Conservation (phyloP, 805 yeast species). For the Pichia heedii region DNA sequence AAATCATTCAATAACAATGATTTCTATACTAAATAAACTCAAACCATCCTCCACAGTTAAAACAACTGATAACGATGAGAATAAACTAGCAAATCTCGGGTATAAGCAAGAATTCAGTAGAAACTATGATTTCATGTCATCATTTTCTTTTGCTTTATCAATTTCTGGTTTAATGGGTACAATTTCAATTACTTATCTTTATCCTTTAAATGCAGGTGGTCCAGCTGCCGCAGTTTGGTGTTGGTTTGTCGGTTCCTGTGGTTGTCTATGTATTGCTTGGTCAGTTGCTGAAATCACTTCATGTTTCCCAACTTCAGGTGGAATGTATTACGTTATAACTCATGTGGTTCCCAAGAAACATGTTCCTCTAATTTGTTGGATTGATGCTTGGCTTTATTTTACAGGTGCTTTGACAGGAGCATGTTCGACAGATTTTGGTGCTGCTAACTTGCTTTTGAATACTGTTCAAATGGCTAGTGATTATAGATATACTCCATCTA, state of each 20-base stretch:
- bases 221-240: slow-evolving; percentile 59
- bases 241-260: slow-evolving; percentile 47
- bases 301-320: slow-evolving; percentile 46
- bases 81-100: slow-evolving; percentile 36
- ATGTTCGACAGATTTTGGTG: slow-evolving; percentile 45
- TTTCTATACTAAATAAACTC: slow-evolving; percentile 28
- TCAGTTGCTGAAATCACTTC: slow-evolving; percentile 44
- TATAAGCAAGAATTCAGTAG: slow-evolving; percentile 55
- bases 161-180: slow-evolving; percentile 61
- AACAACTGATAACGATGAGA: slow-evolving; percentile 38
- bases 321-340: slow-evolving; percentile 39
- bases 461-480: slow-evolving; percentile 33
- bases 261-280: slow-evolving; percentile 46
- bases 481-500: slow-evolving; percentile 32
- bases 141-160: slow-evolving; percentile 56
- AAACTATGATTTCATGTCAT: slow-evolving; percentile 47
- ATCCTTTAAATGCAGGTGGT: slow-evolving; percentile 45
- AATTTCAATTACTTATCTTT: slow-evolving; percentile 42
- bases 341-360: slow-evolving; percentile 40
- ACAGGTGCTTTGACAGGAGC: slow-evolving; percentile 42
- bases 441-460: slow-evolving; percentile 39
- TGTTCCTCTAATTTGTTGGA: slow-evolving; percentile 45
- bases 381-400: slow-evolving; percentile 45
- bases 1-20: neutral
- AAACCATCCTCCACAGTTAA: slow-evolving; percentile 17